A percentile compares a stretch with the other conserved stretches of the same genome.
Evolutionary conservation across 2,329 filamentous ascomycete species (phyloP).

Genomic region (Aspergillus sp.): DNA sequence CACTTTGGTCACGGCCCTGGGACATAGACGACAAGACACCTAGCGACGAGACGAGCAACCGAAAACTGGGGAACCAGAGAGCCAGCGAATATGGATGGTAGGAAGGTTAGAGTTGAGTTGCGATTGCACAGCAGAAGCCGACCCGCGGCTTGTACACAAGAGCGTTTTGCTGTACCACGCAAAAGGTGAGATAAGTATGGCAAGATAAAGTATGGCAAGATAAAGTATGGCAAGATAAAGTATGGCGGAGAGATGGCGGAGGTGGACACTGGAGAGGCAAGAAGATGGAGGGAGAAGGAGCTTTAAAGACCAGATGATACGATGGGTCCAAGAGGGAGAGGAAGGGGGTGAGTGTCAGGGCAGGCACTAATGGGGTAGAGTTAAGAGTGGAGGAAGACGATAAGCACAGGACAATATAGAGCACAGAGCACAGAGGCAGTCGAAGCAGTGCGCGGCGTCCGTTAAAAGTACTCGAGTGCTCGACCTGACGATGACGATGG

Average conservation of each 20-base stretch:
- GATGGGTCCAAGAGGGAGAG: background rate
- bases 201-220: background rate
- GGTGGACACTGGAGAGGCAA: background rate
- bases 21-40: constrained; percentile 34
- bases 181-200: background rate
- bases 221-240: background rate
- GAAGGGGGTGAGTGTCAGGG: background rate
- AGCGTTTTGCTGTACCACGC: constrained; percentile 1
- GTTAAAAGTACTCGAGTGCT: background rate
- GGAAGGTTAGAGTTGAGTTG: background rate
- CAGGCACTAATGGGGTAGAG: background rate
- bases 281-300: background rate
- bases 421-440: background rate
- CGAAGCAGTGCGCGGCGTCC: background rate
- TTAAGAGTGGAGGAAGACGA: background rate
- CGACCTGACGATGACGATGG: background rate
- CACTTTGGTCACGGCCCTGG: constrained; percentile 31
- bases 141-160: constrained; percentile 17
- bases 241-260: background rate
- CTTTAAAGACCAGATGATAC: background rate
- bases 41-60: background rate
- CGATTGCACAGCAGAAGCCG: constrained; percentile 17
- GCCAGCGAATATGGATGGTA: background rate
- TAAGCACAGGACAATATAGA: background rate
- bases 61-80: background rate